Evolutionary conservation across 805 yeast species (phyloP), one percentile per base, ranked within the genome.

Genomic region (Maudiozyma turicensis): DNA sequence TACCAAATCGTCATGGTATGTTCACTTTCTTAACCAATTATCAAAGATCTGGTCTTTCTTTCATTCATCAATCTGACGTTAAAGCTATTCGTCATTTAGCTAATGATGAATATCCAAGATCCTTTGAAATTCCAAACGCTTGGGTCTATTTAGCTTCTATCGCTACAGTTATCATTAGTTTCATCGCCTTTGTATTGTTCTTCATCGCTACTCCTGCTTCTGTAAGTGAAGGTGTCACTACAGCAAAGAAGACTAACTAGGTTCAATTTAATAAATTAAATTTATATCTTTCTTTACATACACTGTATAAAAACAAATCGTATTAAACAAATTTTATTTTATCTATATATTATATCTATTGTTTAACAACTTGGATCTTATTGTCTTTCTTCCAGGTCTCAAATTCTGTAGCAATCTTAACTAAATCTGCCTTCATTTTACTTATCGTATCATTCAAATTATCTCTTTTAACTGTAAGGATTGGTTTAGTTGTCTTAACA

Each of bases 1-100:
- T 88, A 38, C 99, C 99, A 26, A 97, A 91, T 66, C 96, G 89
- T 61, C 96, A 93, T 67, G 99, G 99, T 50, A 85, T 93, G 77
- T 93, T 89, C 71, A 86, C 96, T 2, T 89, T 86, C 65, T 75
- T 75, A 52, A 74, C 85, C 43, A 84, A 85, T 58, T 90, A 90
- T 72, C 77, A 77, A 64, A 81, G 95, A 62, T 72, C 78, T 11
- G 98, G 98, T 6, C 73, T 75, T 58, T 73, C 86, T 28, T 89
- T 73, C 66, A 64, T 91, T 47, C 72, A 72, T 30, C 86, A 83
- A 58, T 74, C 77, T 52, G 75, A 75, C 48, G 81, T 84, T 15
- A 87, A 88, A 48, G 81, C 98, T 2, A 82, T 93, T 44, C 81
- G 98, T 66, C 98, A 93, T 67, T 76, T 86, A 60, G 97, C 98